Evolutionary conservation across 2,329 filamentous ascomycete species (phyloP).

Genomic region (Xylaria sp.): DNA sequence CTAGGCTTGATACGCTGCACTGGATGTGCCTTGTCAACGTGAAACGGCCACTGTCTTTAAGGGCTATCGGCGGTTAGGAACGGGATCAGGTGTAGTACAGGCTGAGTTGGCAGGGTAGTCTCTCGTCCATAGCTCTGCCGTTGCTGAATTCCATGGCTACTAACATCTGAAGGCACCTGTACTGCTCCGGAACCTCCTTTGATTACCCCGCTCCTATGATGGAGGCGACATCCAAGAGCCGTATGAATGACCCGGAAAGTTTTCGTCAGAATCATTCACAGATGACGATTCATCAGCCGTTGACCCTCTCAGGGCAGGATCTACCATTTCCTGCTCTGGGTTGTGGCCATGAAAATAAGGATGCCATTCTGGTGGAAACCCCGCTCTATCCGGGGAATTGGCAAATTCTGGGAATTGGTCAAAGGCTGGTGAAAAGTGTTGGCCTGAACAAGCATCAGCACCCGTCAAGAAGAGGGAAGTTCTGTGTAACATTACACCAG

Average conservation of each 20-base stretch:
- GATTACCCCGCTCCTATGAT: constrained; percentile 35
- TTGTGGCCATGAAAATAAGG: constrained; percentile 30
- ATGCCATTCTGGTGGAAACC: constrained; percentile 31
- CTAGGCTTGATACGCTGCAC: background rate
- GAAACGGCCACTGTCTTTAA: constrained; percentile 12
- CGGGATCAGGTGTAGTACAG: background rate
- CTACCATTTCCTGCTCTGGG: constrained; percentile 35
- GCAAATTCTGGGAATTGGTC: constrained; percentile 33
- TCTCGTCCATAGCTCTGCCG: constrained; percentile 6
- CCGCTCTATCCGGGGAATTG: constrained; percentile 25
- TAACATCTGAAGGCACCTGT: constrained; percentile 6
- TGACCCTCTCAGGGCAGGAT: constrained; percentile 33
- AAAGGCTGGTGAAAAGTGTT: constrained; percentile 27
- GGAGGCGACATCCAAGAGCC: constrained; percentile 32
- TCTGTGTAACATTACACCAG: constrained; percentile 8
- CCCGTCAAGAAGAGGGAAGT: constrained; percentile 4
- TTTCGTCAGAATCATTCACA: constrained; percentile 26
- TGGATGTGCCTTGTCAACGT: constrained; percentile 14
- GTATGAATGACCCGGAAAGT: constrained; percentile 30
- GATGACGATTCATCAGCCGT: constrained; percentile 32
- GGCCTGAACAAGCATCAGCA: constrained; percentile 32
- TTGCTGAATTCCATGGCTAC: constrained; percentile 7
- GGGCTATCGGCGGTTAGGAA: background rate
- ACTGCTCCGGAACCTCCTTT: constrained; percentile 10
- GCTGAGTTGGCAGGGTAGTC: background rate